Percentiles rank a stretch among this genome's conserved stretches.
phyloP scores from a whole-genome alignment of 768 basidiomycete species.

The Plicaturopsis crispa region DNA sequence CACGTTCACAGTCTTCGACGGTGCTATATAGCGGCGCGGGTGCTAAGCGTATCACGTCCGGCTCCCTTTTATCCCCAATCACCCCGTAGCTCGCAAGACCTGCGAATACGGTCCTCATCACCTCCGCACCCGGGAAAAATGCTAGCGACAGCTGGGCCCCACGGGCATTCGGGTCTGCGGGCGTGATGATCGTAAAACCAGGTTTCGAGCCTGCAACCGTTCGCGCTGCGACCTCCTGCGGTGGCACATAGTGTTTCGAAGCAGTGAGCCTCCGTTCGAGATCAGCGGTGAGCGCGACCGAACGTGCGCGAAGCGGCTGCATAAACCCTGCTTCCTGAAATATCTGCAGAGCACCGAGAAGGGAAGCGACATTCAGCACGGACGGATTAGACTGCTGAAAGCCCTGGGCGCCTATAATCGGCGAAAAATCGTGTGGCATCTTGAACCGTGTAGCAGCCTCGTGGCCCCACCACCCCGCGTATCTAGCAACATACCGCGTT shows the following conservation, averaged over 20 bases:
- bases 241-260: conserved; percentile 58
- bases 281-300: conserved; percentile 58
- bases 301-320: conserved; percentile 58
- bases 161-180: conserved; percentile 52
- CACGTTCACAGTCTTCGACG: conserved; percentile 66
- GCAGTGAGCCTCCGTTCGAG: conserved; percentile 57
- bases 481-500: conserved; percentile 47
- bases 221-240: conserved; percentile 21
- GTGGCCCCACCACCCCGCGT: conserved; percentile 98
- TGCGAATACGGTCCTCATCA: conserved; percentile 68
- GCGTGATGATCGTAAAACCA: conserved; percentile 92
- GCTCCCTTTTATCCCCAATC: conserved; percentile 85
- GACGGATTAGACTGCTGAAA: conserved; percentile 96
- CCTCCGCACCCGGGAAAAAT: conserved; percentile 53
- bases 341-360: conserved; percentile 76
- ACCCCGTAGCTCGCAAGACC: conserved; percentile 64
- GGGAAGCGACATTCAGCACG: conserved; percentile 67
- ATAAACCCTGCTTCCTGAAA: conserved; percentile 80
- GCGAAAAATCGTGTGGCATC: conserved; percentile 80
- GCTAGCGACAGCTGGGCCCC: conserved; percentile 87
- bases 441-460: conserved; percentile 78
- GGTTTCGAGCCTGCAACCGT: conserved; percentile 20
- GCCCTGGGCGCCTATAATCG: conserved; percentile 86
- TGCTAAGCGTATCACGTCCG: conserved; percentile 86
- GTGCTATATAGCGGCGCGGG: conserved; percentile 87